Conservation (phyloP, 805 yeast genomes). For the Teunomyces stri region DNA sequence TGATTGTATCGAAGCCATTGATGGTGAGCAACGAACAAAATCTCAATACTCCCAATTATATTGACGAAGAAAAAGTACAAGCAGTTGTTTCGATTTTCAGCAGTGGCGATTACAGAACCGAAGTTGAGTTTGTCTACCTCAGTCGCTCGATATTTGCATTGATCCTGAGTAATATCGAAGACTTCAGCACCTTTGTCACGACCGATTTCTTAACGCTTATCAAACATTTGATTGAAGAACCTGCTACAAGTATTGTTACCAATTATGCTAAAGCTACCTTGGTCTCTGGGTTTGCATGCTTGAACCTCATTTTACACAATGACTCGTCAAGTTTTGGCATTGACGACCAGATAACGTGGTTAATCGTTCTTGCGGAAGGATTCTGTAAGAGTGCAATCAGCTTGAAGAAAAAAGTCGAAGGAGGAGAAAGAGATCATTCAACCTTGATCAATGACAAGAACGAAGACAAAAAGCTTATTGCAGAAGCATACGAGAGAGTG, state of each 20-base stretch:
- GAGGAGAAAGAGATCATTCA: conserved; percentile 44
- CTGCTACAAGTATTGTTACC: conserved; percentile 32
- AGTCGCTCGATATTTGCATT: conserved; percentile 41
- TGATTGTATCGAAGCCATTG: conserved; percentile 43
- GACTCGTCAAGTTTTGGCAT: conserved; percentile 51
- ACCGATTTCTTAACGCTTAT: conserved; percentile 28
- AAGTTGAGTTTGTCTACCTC: conserved; percentile 41
- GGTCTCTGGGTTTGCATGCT: conserved; percentile 36
- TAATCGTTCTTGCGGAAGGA: conserved; percentile 46
- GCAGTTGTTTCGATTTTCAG: conserved; percentile 34
- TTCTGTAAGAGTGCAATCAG: conserved; percentile 28
- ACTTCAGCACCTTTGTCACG: conserved; percentile 40
- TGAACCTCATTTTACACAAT: conserved; percentile 44
- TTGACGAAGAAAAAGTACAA: conserved; percentile 35
- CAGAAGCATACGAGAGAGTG: conserved; percentile 30
- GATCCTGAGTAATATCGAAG: conserved; percentile 50
- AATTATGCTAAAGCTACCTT: conserved; percentile 38
- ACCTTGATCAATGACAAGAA: conserved; percentile 35
- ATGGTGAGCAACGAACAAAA: conserved; percentile 34
- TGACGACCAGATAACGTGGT: conserved; percentile 43
- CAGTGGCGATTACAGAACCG: conserved; percentile 32
- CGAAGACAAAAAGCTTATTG: conserved; percentile 33
- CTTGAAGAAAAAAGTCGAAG: conserved; percentile 29
- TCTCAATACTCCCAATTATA: conserved; percentile 34
- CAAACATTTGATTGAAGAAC: conserved; percentile 30